phyloP scores from a whole-genome alignment of 2,329 filamentous ascomycete species.

The Cadophora sp. region DNA sequence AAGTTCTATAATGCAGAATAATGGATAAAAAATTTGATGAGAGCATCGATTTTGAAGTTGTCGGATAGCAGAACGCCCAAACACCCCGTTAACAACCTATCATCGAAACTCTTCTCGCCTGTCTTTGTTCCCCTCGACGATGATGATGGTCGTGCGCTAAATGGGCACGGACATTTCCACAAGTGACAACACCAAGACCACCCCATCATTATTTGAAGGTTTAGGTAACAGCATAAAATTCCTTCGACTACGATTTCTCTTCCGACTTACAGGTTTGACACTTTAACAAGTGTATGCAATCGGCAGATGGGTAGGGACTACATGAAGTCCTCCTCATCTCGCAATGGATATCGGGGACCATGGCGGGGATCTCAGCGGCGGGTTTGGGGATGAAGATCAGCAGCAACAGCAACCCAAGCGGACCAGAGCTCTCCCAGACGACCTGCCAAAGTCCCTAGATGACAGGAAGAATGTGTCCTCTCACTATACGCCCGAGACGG shows the following conservation, averaged over 20 bases:
- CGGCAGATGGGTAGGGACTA: conserved; percentile 37
- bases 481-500: conserved; percentile 76
- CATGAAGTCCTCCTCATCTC: conserved; percentile 42
- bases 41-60: neutral
- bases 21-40: neutral
- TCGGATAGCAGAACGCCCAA: neutral
- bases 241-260: conserved; percentile 4
- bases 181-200: conserved; percentile 3
- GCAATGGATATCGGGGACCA: conserved; percentile 66
- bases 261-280: neutral
- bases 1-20: neutral
- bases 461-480: conserved; percentile 76
- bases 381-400: conserved; percentile 63
- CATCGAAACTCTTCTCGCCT: neutral
- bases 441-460: conserved; percentile 90
- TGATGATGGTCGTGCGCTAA: conserved; percentile 10
- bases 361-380: conserved; percentile 49
- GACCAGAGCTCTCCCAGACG: conserved; percentile 71
- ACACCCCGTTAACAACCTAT: neutral
- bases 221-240: conserved; percentile 13
- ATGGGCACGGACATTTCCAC: conserved; percentile 10
- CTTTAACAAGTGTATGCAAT: conserved; percentile 24
- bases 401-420: conserved; percentile 35
- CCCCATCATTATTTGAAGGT: conserved; percentile 8
- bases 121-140: conserved; percentile 5